These are phyloP conservation scores for Gnomoniopsis smithogilvyi DNA, from an alignment of 2,329 filamentous ascomycete genomes.

Conservation along the genomic window DNA sequence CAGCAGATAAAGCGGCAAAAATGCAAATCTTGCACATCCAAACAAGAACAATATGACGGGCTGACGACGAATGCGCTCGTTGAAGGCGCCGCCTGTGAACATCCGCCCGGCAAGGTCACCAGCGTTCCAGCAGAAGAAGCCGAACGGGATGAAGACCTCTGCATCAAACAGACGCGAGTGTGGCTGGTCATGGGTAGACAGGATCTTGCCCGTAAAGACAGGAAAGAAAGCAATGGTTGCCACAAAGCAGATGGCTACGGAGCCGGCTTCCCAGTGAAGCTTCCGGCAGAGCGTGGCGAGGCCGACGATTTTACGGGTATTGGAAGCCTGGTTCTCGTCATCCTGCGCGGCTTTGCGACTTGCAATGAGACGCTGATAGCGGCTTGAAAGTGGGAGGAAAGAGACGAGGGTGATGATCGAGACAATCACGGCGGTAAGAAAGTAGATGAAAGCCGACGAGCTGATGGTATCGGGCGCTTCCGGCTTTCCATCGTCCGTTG, in stretches of 20 bases:
- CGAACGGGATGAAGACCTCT: constrained; percentile 81
- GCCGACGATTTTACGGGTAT: constrained; percentile 45
- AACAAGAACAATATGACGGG: constrained; percentile 67
- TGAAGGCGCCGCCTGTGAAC: constrained; percentile 56
- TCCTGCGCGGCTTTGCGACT: constrained; percentile 40
- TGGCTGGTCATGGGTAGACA: constrained; percentile 34
- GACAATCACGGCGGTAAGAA: constrained; percentile 79
- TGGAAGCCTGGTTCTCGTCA: constrained; percentile 51
- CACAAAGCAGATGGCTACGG: constrained; percentile 76
- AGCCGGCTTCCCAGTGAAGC: constrained; percentile 72
- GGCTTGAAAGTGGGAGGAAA: constrained; percentile 69
- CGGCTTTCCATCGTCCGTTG: constrained; percentile 23
- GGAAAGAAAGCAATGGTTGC: constrained; percentile 88
- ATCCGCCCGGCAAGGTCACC: constrained; percentile 81
- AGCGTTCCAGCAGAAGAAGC: constrained; percentile 89
- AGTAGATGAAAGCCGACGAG: constrained; percentile 83
- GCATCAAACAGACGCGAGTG: constrained; percentile 61
- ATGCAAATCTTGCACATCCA: constrained; percentile 61
- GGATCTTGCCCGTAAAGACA: constrained; percentile 75
- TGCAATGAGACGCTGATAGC: constrained; percentile 53
- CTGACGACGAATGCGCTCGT: constrained; percentile 50
- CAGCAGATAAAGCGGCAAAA: constrained; percentile 81
- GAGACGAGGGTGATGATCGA: constrained; percentile 67
- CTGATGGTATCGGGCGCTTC: constrained; percentile 36
- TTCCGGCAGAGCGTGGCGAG: constrained; percentile 70